Evolutionary conservation across 2,329 filamentous ascomycete species (phyloP).

Genomic region (Trichoderma hamatum): DNA sequence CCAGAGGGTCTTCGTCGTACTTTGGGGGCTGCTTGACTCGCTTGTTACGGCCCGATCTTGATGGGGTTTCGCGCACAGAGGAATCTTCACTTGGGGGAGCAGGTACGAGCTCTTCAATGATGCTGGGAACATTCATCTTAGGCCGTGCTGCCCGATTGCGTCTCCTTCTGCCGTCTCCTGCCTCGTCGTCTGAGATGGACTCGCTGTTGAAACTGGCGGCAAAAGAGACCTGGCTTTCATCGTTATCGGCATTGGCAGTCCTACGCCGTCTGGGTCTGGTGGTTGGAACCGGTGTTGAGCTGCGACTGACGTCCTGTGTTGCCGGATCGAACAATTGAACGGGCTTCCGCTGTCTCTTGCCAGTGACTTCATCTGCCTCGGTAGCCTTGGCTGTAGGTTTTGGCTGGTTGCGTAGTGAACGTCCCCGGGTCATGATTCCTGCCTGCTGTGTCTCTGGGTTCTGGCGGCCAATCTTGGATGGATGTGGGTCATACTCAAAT

Average conservation of each 20-base stretch:
- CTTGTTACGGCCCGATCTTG: conserved; percentile 35
- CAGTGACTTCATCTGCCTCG: conserved; percentile 54
- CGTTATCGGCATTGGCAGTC: conserved; percentile 37
- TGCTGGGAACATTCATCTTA: conserved; percentile 33
- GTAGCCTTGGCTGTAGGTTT: conserved; percentile 62
- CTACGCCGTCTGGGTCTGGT: conserved; percentile 40
- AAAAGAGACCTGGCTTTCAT: conserved; percentile 34
- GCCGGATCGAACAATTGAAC: conserved; percentile 56
- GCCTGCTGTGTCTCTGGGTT: conserved; percentile 57
- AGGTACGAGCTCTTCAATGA: conserved; percentile 34
- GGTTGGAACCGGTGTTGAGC: conserved; percentile 51
- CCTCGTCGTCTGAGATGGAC: conserved; percentile 39
- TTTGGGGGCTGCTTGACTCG: conserved; percentile 34
- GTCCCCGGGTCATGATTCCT: conserved; percentile 55
- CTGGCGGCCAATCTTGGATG: conserved; percentile 60
- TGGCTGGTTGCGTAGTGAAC: conserved; percentile 60
- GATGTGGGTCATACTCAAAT: conserved; percentile 63
- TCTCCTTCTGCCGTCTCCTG: conserved; percentile 33
- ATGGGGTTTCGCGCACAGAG: conserved; percentile 15
- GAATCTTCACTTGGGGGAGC: conserved; percentile 25
- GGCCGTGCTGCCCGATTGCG: conserved; percentile 39
- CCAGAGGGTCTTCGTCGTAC: conserved; percentile 36
- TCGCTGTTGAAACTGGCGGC: conserved; percentile 43
- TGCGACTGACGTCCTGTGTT: conserved; percentile 54
- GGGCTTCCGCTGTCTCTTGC: conserved; percentile 58